Evolutionary conservation across 2,329 filamentous ascomycete species (phyloP), one percentile per base, ranked within the genome.

Genomic region (Neoarthrinium moseri): DNA sequence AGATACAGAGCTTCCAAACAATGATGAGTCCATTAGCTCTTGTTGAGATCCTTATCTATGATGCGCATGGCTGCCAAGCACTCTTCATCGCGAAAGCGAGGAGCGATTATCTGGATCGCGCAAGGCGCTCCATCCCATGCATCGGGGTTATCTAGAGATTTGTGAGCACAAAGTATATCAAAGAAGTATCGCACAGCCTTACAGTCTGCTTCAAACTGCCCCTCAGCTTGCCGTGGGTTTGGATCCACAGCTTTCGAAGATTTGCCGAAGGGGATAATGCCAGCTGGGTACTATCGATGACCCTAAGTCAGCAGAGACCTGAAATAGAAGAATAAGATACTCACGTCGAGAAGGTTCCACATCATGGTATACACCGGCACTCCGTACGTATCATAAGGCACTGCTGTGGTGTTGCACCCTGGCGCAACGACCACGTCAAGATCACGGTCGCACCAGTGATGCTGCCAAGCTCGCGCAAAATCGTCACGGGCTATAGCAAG

Each of bases 341-440:
- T 61, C 53, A 73, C 74, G 57, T 81, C 74, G 4, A 81, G 52
- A 7, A 80, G 18, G 48, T 81, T 83, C 57, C 69, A 69, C 23
- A 80, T 49, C 15, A 71, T 56, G 0, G 78, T 80, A 43, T 76
- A 78, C 1, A 66, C 58, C 2, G 70, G 63, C 0, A 66, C 22
- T 0, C 73, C 69, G 56, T 73, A 81, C 0, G 63, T 69, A 55
- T 82, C 78, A 54, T 81, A 74, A 15, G 62, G 63, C 1, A 75
- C 70, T 1, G 79, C 77, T 0, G 75, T 78, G 11, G 63, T 69
- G 51, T 76, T 72, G 5, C 75, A 71, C 4, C 69, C 67, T 4
- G 74, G 68, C 43, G 67, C 68, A n/a, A 83, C 42, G 0, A 81
- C 57, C 0, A 70, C 72, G 58, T 82, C 78, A 4, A 82, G 58